Base-by-base conservation (phyloP, 2,329 filamentous ascomycete species). In the Fusarium sp. region DNA sequence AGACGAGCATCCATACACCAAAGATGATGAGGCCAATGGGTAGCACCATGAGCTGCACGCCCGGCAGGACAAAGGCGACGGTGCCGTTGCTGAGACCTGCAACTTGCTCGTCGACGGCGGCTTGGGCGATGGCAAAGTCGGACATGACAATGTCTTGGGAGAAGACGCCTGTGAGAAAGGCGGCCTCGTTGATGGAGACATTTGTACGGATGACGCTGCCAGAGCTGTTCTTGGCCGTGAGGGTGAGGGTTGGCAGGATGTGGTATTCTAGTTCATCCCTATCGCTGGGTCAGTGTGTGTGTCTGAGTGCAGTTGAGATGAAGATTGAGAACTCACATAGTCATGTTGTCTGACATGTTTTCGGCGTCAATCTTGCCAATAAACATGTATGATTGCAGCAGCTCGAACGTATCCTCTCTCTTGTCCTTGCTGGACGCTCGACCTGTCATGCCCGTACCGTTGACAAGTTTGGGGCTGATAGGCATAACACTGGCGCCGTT, bases 161-260 rank as follows among this genome's bases (percentile, higher is more conserved):
- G 75, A 92, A 92, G 67, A 90, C 83, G 47, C 90, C 90, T 13
- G 83, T 84, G 35, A 92, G 83, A 66, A 92, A 93, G 7, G 84
- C 82, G 14, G 89, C 88, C 72, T 91, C 87, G 73, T 88, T 87
- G 57, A 85, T 82, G 9, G 88, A 88, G 46, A 92, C 84, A 31
- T 84, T 87, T 45, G 88, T 88, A 68, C 77, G 82, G 54, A 91
- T 79, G 1, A 76, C 73, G 67, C 78, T 71, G 59, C 85, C 85
- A 13, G 75, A 73, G 25, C 78, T 50, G 65, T 82, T 84, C 36
- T 75, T 78, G n/a, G 82, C 89, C 11, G 83, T 82, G 42, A 93
- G 82, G 14, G 85, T 86, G 55, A 93, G 84, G n/a, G 79, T 80
- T 8, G 90, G 90, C 72, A 89, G 84, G 61, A 92, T 81, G 35